Evolutionary conservation across 805 yeast genomes (phyloP), one percentile per base, ranked within the genome.

Genomic region (Wickerhamiella galacta): DNA sequence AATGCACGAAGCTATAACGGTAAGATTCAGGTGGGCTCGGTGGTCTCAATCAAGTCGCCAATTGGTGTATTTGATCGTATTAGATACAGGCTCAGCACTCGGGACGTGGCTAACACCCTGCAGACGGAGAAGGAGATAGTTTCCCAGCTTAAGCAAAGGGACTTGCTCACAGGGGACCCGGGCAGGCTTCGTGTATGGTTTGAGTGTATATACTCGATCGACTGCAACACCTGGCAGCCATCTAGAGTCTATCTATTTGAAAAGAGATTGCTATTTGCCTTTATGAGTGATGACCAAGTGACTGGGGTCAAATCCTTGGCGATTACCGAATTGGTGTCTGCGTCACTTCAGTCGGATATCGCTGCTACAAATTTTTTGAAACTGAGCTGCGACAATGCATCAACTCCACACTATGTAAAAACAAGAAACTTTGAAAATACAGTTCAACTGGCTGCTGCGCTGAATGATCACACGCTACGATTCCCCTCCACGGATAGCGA

Each of bases 401-500:
- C 30, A 4, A 12, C 11, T 11, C 9, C 20, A 6, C 14, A n/a
- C n/a, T n/a, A n/a, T 28, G 6, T 17, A 16, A 16, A 17, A 17
- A 11, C 6, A 22, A 12, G 12, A 18, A 15, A 29, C 28, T 24
- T 4, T 5, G n/a, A 11, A 17, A n/a, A 17, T 16, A 9, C 15
- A 11, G 14, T 28, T 22, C 26, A 27, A 24, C 12, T 31, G 34
- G 25, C 30, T 25, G 31, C 39, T 4, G 41, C 39, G 4, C 16
- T 38, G 6, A 21, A 32, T 18, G 34, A 35, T 28, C 11, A 17
- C 9, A 17, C 31, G 27, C 31, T 35, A 8, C 25, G 24, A 10
- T 38, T 32, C 27, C 41, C 41, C 4, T 10, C 35, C 10, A 15
- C 37, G 10, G 12, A 27, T 5, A 23, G 14, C 6, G n/a, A 12